Percentiles rank a stretch among this genome's conserved stretches.
Evolutionary conservation across 2,329 filamentous ascomycete species (phyloP).

Genomic region (Cytospora piceicola): DNA sequence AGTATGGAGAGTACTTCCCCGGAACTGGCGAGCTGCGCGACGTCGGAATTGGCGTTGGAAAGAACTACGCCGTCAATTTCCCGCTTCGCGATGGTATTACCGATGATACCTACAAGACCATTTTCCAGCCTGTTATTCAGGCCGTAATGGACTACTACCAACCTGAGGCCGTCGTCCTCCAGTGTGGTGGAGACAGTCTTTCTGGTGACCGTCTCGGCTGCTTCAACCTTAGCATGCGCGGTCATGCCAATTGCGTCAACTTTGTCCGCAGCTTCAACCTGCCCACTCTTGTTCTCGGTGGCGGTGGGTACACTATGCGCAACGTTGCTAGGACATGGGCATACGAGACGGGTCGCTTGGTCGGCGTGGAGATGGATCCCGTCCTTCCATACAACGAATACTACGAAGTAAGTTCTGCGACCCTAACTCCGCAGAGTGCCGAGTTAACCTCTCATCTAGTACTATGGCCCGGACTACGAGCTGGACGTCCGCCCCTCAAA

Average conservation of each 20-base stretch:
- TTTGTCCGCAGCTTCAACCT: slow-evolving; percentile 86
- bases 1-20: slow-evolving; percentile 95
- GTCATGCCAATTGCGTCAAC: slow-evolving; percentile 91
- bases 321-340: slow-evolving; percentile 98
- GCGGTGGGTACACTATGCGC: slow-evolving; percentile 94
- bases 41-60: slow-evolving; percentile 84
- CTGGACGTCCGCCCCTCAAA: slow-evolving; percentile 88
- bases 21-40: slow-evolving; percentile 87
- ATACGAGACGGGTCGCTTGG: slow-evolving; percentile 89
- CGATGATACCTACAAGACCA: slow-evolving; percentile 83
- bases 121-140: slow-evolving; percentile 89
- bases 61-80: slow-evolving; percentile 89
- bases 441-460: slow-evolving; percentile 54
- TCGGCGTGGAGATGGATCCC: slow-evolving; percentile 78
- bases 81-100: slow-evolving; percentile 91
- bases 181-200: slow-evolving; percentile 93
- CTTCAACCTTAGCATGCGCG: slow-evolving; percentile 97
- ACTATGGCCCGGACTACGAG: slow-evolving; percentile 89
- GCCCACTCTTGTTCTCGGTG: slow-evolving; percentile 90
- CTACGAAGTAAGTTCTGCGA: slow-evolving; percentile 65
- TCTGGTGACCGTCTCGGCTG: slow-evolving; percentile 93
- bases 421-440: not conserved
- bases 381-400: slow-evolving; percentile 97
- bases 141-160: slow-evolving; percentile 86
- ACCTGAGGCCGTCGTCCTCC: slow-evolving; percentile 89